A percentile compares a stretch with the other conserved stretches of the same genome.
Conservation (phyloP, 179 eudicot species). For the Spinacia oleracea region DNA sequence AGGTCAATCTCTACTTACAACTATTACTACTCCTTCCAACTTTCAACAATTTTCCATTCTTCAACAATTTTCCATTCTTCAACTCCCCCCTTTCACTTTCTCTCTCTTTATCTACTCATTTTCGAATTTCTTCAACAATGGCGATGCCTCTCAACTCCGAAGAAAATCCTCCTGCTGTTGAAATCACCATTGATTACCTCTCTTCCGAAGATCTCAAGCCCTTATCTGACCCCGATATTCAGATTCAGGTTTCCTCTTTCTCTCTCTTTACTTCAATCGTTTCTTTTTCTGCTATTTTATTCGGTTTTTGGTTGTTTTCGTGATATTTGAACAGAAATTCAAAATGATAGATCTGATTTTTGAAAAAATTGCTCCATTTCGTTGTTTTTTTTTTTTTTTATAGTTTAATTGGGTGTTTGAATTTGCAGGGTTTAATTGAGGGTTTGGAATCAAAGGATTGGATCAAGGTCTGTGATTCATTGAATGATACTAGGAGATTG, state of each 20-base stretch:
- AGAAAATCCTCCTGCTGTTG: conserved; percentile 36
- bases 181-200: conserved; percentile 60
- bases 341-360: conserved; percentile 25
- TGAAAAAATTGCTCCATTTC: background rate
- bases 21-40: conserved; percentile 8
- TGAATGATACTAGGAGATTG: conserved; percentile 69
- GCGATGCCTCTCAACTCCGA: background rate
- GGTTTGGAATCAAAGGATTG: conserved; percentile 92
- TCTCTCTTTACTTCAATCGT: background rate
- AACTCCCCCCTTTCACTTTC: background rate
- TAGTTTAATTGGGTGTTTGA: background rate
- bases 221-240: conserved; percentile 54
- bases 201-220: conserved; percentile 67
- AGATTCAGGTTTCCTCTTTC: conserved; percentile 48
- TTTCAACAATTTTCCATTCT: conserved; percentile 19
- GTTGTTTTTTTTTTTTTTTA: too few species aligned
- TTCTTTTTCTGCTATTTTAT: background rate
- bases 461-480: conserved; percentile 77
- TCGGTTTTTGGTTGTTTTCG: background rate
- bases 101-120: conserved; percentile 1
- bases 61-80: background rate
- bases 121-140: conserved; percentile 9
- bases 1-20: conserved; percentile 9
- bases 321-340: background rate
- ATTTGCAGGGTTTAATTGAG: conserved; percentile 62